Evolutionary conservation across 768 basidiomycete genomes (phyloP).

Genomic region (Boletus reticulatus): DNA sequence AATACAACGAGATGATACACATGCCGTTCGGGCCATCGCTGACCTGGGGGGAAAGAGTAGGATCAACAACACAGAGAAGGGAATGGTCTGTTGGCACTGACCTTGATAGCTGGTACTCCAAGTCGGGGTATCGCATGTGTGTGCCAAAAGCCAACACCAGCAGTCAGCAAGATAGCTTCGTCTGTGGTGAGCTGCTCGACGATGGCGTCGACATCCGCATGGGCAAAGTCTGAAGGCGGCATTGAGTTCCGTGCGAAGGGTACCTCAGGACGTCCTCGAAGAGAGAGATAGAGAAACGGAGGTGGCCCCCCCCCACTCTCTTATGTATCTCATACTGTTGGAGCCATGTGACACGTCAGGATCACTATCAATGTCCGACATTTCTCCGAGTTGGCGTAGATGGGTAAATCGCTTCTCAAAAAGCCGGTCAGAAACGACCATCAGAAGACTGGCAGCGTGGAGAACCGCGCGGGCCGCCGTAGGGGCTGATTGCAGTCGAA

Average conservation of each 20-base stretch:
- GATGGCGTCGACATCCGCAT: conserved; percentile 57
- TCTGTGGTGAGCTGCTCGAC: conserved; percentile 68
- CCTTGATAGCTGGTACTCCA: conserved; percentile 72
- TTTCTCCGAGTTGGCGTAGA: conserved; percentile 7
- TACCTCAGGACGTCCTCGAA: background rate
- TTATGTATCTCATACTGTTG: conserved; percentile 2
- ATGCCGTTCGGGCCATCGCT: conserved; percentile 79
- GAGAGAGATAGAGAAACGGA: conserved; percentile 7
- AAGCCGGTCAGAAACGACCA: background rate
- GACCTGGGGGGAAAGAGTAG: conserved; percentile 40
- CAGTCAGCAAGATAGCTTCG: conserved; percentile 69
- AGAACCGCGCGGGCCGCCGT: background rate
- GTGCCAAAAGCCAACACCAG: conserved; percentile 78
- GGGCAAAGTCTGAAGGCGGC: conserved; percentile 69
- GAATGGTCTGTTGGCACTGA: background rate
- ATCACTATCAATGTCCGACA: conserved; percentile 4
- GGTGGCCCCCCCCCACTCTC: background rate
- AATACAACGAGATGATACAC: conserved; percentile 12
- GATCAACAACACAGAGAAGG: conserved; percentile 9
- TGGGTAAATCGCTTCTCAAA: background rate
- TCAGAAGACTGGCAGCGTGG: background rate
- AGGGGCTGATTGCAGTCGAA: background rate
- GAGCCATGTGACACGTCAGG: conserved; percentile 19
- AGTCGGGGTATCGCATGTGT: conserved; percentile 64
- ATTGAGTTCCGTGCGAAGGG: conserved; percentile 31